phyloP scores from a whole-genome alignment of 2,329 filamentous ascomycete genomes.

The Curvularia lunata region DNA sequence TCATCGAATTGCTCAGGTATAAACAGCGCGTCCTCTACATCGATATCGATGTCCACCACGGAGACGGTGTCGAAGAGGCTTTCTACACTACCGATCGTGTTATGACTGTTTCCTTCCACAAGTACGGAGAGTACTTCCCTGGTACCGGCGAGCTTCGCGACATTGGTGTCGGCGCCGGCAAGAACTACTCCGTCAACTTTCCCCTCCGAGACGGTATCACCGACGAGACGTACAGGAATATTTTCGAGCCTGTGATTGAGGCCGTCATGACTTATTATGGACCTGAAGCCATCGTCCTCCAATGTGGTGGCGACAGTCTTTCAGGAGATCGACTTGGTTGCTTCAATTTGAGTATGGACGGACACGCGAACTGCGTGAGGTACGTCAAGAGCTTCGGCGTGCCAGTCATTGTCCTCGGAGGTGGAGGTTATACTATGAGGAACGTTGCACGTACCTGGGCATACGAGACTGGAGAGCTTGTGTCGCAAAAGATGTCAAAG shows the following conservation, averaged over 20 bases:
- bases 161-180: conserved; percentile 70
- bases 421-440: conserved; percentile 73
- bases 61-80: conserved; percentile 76
- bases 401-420: conserved; percentile 69
- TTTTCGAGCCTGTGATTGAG: conserved; percentile 72
- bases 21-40: conserved; percentile 91
- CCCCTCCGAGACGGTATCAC: conserved; percentile 73
- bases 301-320: conserved; percentile 72
- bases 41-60: conserved; percentile 92
- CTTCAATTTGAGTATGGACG: conserved; percentile 74
- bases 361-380: conserved; percentile 72
- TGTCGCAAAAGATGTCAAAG: conserved; percentile 79
- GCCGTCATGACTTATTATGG: conserved; percentile 73
- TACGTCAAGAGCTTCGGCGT: conserved; percentile 72
- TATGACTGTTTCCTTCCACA: conserved; percentile 75
- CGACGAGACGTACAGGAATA: conserved; percentile 69
- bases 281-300: conserved; percentile 70
- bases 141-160: conserved; percentile 73
- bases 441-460: conserved; percentile 69
- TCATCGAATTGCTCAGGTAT: conserved; percentile 83
- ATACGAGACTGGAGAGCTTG: conserved; percentile 76
- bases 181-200: conserved; percentile 73
- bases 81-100: conserved; percentile 75
- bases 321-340: conserved; percentile 71
- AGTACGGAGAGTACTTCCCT: conserved; percentile 75